Evolutionary conservation across 257 asterid genomes (phyloP), one percentile per base, ranked within the genome.

Genomic region (Echites panduratus): DNA sequence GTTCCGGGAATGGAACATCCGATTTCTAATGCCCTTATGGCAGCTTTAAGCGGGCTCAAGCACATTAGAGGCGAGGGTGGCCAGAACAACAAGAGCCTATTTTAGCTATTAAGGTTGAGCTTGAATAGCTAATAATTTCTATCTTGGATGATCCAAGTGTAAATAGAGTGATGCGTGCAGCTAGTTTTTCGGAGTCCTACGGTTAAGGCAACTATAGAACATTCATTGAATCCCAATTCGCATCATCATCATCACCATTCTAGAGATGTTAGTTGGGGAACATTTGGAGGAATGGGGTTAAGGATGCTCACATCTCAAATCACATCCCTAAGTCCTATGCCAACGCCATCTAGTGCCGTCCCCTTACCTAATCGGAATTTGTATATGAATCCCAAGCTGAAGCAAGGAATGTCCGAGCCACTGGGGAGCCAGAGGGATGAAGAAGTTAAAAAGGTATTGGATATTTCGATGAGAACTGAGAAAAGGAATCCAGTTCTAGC

Each of bases 1-100:
- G 71, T 84, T 13, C 78, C 88, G 11, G 90, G 84, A 44, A 35
- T 71, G 71, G 96, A 90, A 77, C 97, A 97, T 9, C 96, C 98
- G 62, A 74, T 92, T 50, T 90, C 96, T 10, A 92, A 92, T 77
- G 96, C 98, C 4, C 83, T 92, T 14, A 88, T 89, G 91, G 98
- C 96, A 7, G 96, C 96, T 7, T 81, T 89, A 92, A 92, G 83
- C 77, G 98, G 45, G 98, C 98, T 0, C 98, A 92, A 79, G 96
- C 98, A 0, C 91, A 92, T 74, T 96, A 92, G 71, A 75, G 96
- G 10, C 83, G 96, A 9, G 97, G 97, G 2, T 92, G 97, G 75
- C 95, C 96, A 0, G 96, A 92, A 35, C 98, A 92, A 79, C 95
- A 92, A n/a, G 96, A 89, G 78, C 96, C 98, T 47, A 78, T 92